Evolutionary conservation across 2,329 filamentous ascomycete species (phyloP), one percentile per base, ranked within the genome.

Genomic region (Apiospora arundinis): DNA sequence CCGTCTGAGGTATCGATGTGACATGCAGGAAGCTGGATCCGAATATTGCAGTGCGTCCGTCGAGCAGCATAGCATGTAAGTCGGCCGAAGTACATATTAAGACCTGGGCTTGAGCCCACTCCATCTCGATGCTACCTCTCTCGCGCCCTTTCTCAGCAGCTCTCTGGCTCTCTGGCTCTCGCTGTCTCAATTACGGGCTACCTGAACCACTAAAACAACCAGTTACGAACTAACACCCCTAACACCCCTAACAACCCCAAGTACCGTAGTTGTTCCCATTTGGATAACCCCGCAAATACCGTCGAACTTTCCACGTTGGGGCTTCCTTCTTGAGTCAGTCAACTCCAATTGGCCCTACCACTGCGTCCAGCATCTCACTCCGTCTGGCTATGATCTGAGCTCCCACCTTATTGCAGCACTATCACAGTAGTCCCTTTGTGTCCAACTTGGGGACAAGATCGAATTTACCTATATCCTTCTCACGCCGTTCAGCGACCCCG

Each of bases 401-500:
- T 63, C 56, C 56, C 56, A 40, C 56, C 32, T 48, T 18, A n/a
- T 40, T 40, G n/a, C n/a, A 40, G 32, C 40, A 32, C 56, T 40
- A 40, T 63, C 56, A n/a, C 56, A 40, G 56, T 63, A 63, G 56
- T 63, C 56, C 56, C 56, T 63, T 40, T 63, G 56, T 63, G 37
- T 63, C 56, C 18, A 63, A 40, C 56, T 40, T 63, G 56, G 56
- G 56, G 56, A 63, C 56, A 21, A 32, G 56, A 40, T 63, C 56
- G 56, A 40, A 40, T 63, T 40, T 40, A 63, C 56, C 56, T 63
- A 63, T 63, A 63, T 40, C 56, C n/a, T 63, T 63, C 52, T 40
- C 56, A 12, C 56, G 56, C 56, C 28, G n/a, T 67, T 28, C 63
- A n/a, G n/a, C 48, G 44, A 69, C 67, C 67, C 67, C 67, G 67